These are phyloP conservation scores for Metschnikowia reukaufii DNA, from an alignment of 805 yeast genomes.

Conservation along the genomic window DNA sequence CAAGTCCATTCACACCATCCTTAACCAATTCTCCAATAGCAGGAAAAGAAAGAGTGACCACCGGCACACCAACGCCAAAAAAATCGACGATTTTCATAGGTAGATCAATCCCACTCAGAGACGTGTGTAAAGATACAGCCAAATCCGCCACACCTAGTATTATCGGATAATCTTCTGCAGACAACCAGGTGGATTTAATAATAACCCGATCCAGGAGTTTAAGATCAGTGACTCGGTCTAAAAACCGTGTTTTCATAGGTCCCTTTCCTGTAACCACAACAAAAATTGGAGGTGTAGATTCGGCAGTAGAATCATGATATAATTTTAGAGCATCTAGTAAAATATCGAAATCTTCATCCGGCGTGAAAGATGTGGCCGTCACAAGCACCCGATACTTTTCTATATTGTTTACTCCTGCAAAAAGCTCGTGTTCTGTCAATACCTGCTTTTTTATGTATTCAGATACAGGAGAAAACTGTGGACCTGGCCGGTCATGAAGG, in stretches of 20 bases:
- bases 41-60: conserved; percentile 70
- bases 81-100: conserved; percentile 98
- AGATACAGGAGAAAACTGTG: conserved; percentile 56
- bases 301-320: conserved; percentile 45
- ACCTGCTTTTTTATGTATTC: conserved; percentile 31
- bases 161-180: conserved; percentile 74
- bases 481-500: conserved; percentile 84
- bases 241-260: conserved; percentile 63
- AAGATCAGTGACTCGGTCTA: conserved; percentile 44
- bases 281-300: conserved; percentile 47
- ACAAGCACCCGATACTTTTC: conserved; percentile 62
- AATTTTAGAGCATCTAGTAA: conserved; percentile 65
- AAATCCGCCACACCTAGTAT: conserved; percentile 76
- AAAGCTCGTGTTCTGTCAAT: conserved; percentile 26
- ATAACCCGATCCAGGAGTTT: conserved; percentile 49
- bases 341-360: conserved; percentile 84
- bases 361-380: conserved; percentile 91
- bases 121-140: conserved; percentile 86
- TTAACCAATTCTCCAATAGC: conserved; percentile 78
- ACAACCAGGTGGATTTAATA: conserved; percentile 72
- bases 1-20: conserved; percentile 67
- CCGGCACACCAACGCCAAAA: conserved; percentile 96
- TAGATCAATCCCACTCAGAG: conserved; percentile 89
- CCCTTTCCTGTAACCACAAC: conserved; percentile 97
- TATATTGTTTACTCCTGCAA: conserved; percentile 25